Conservation (phyloP, 345 rosid species). For the Lepidium aucheri region DNA sequence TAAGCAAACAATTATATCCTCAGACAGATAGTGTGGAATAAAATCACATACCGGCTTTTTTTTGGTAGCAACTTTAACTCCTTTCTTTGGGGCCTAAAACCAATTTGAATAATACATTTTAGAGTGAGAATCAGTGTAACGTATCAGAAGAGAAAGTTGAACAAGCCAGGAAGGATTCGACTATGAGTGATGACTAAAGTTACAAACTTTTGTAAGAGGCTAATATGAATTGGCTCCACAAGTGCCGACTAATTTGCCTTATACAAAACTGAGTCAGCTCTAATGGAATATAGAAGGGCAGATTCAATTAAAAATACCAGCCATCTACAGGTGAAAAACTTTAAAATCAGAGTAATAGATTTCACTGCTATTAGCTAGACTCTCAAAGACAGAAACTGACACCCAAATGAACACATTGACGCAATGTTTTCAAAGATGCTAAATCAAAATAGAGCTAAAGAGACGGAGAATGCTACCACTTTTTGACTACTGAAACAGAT, state of each 20-base stretch:
- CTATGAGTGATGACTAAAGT: neutral
- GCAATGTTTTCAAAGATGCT: neutral
- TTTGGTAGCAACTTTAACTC: conserved; percentile 12
- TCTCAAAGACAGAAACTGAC: neutral
- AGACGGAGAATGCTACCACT: neutral
- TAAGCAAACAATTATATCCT: neutral
- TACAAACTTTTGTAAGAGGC: neutral
- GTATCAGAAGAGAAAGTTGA: neutral
- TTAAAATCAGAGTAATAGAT: neutral
- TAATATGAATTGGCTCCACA: neutral
- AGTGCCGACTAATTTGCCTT: neutral
- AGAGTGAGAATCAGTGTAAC: neutral
- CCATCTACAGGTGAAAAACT: neutral
- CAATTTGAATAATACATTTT: neutral
- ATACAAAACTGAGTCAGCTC: neutral
- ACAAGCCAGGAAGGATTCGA: neutral
- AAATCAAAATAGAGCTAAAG: neutral
- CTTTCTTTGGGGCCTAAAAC: conserved; percentile 25
- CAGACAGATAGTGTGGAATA: neutral
- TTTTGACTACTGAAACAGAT: neutral
- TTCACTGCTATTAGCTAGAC: neutral
- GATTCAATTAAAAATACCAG: neutral
- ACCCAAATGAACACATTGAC: neutral
- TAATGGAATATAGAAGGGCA: neutral
- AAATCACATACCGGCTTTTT: conserved; percentile 14